Base-by-base conservation (phyloP, 129 eudicot species). In the Mikania micrantha region DNA sequence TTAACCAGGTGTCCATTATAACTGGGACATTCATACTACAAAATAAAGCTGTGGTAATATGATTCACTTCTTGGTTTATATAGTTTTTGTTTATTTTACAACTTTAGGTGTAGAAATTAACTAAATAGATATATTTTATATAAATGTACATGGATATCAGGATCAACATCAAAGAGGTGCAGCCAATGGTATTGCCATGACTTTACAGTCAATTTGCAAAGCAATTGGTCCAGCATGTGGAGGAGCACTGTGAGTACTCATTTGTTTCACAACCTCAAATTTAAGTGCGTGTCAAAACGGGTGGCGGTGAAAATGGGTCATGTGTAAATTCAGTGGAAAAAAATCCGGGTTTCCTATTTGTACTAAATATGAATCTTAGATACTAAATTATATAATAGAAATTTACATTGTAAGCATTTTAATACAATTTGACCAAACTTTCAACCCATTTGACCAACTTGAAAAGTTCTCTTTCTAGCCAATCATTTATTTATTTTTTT, bases 91-190 rank as follows among this genome's bases (percentile, higher is more conserved):
- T 68, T 40, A 31, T 60, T 50, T 53, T 11, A 20, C 0, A 56
- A n/a, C 4, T 20, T 57, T 60, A 8, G 32, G 22, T 68, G 39
- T 39, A 57, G 15, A 42, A 31, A 21, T 22, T 1, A 44, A 2
- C 31, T 9, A 10, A n/a, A 16, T 58, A 57, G 42, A 34, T n/a
- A n/a, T n/a, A n/a, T 31, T 13, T 21, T 74, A 31, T 40, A 21
- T 32, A 47, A 2, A 56, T 52, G 42, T 41, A 41, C 24, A 52
- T 57, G 32, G 52, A 66, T 34, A 9, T 45, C 77, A 92, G 98
- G 95, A 76, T 15, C 98, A 88, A 82, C 79, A 71, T 64, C 88
- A 93, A 81, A 80, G 98, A 67, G 98, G 98, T 56, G 95, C 96
- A 41, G 98, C 98, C 7, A 93, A 93, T 79, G 98, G 96, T 50